These are phyloP conservation scores for Phylloporus gajari DNA, from an alignment of 1,284 basidiomycete genomes.

Conservation along the genomic window DNA sequence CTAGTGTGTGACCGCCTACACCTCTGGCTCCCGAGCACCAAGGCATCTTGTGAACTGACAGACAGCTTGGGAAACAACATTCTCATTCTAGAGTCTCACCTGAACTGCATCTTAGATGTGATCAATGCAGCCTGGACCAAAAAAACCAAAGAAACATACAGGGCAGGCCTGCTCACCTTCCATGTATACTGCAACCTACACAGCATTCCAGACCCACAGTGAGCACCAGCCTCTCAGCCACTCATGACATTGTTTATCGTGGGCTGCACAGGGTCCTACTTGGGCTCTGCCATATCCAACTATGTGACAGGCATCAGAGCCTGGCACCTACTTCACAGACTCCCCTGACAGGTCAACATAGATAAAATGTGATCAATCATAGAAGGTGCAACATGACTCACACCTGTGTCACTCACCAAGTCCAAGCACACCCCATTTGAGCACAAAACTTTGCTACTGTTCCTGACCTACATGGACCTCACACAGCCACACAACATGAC, in stretches of 20 bases:
- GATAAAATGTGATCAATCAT: not conserved
- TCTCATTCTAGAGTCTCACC: not conserved
- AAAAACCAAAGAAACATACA: slow-evolving; percentile 29
- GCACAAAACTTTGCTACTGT: not conserved
- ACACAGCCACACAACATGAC: not conserved
- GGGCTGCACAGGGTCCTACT: not conserved
- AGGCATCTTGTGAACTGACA: not conserved
- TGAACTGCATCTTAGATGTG: slow-evolving; percentile 16
- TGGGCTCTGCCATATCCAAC: not conserved
- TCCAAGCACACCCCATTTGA: not conserved
- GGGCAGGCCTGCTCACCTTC: slow-evolving; percentile 30
- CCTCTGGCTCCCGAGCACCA: no score
- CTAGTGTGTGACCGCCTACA: no score
- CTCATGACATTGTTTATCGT: not conserved
- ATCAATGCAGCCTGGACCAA: no score
- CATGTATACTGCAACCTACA: slow-evolving; percentile 28
- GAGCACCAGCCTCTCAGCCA: not conserved
- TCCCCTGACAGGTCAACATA: not conserved
- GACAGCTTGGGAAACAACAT: not conserved
- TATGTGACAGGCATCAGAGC: not conserved
- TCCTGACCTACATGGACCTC: not conserved
- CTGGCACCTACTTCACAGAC: not conserved
- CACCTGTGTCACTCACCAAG: not conserved
- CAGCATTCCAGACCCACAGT: no score
- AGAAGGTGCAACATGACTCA: not conserved